Percentiles rank a stretch among this genome's conserved stretches.
Conservation (phyloP, 2,329 filamentous ascomycete genomes). For the Exophiala xenobiotica region DNA sequence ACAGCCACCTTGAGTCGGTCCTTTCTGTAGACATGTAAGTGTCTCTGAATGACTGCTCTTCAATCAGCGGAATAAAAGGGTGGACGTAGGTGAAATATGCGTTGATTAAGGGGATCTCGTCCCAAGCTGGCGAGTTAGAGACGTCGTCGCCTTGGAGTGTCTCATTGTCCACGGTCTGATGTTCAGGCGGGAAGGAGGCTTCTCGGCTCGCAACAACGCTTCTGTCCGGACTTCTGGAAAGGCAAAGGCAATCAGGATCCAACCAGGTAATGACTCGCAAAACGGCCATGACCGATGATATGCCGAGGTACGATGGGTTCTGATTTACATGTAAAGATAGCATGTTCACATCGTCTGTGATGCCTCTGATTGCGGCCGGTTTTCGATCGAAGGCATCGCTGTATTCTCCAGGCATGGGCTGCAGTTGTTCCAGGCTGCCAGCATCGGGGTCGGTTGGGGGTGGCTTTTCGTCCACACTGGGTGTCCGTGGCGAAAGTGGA, state of each 20-base stretch:
- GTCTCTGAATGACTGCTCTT: constrained; percentile 68
- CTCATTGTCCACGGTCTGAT: constrained; percentile 39
- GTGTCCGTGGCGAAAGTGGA: constrained; percentile 46
- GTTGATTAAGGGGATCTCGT: constrained; percentile 68
- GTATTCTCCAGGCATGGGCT: constrained; percentile 72
- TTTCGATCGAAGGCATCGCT: constrained; percentile 32
- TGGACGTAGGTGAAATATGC: constrained; percentile 75
- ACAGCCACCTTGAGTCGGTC: constrained; percentile 68
- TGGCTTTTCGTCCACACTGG: constrained; percentile 45
- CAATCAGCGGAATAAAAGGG: constrained; percentile 70
- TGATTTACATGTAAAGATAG: constrained; percentile 63
- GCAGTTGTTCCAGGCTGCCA: constrained; percentile 59
- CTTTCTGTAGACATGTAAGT: constrained; percentile 63
- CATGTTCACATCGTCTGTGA: constrained; percentile 71
- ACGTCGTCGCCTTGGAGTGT: constrained; percentile 49
- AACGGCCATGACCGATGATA: constrained; percentile 73
- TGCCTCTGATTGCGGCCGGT: constrained; percentile 57
- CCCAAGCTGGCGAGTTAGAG: constrained; percentile 57
- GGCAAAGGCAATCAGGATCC: constrained; percentile 50
- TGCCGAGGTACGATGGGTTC: constrained; percentile 66
- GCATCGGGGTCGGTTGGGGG: constrained; percentile 48
- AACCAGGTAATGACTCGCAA: constrained; percentile 66
- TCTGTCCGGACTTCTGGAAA: constrained; percentile 42
- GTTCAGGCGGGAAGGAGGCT: constrained; percentile 38
- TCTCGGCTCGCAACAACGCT: constrained; percentile 39